Conservation (phyloP, 2,329 filamentous ascomycete genomes). For the Paramyrothecium roridum region DNA sequence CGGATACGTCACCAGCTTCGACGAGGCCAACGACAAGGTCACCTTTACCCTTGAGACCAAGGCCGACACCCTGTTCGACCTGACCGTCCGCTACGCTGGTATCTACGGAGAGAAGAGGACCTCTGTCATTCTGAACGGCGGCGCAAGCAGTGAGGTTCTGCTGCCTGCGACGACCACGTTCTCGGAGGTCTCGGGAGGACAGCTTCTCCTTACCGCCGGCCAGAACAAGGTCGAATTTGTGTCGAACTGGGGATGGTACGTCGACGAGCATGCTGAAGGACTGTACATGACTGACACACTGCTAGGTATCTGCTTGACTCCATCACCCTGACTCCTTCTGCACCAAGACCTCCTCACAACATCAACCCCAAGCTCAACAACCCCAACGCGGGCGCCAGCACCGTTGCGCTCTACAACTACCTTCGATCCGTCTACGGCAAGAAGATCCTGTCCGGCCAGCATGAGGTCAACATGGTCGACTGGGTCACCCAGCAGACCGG, state of each 20-base stretch:
- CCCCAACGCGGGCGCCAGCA: conserved; percentile 28
- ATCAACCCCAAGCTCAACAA: conserved; percentile 34
- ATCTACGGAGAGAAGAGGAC: conserved; percentile 44
- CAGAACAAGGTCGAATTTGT: conserved; percentile 41
- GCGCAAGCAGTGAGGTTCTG: conserved; percentile 35
- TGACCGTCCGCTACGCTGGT: conserved; percentile 39
- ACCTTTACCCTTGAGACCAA: conserved; percentile 36
- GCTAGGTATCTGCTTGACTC: conserved; percentile 40
- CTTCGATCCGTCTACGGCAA: conserved; percentile 41
- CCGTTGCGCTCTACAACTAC: conserved; percentile 36
- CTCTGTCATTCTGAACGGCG: conserved; percentile 38
- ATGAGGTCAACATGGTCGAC: conserved; percentile 38
- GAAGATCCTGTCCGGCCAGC: conserved; percentile 45
- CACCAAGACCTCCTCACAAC: conserved; percentile 32
- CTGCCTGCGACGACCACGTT: conserved; percentile 34
- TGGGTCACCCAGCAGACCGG: conserved; percentile 41
- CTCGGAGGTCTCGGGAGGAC: conserved; percentile 36
- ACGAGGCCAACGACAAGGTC: conserved; percentile 36
- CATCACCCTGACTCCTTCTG: conserved; percentile 33
- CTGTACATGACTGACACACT: not conserved
- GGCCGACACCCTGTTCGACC: conserved; percentile 35
- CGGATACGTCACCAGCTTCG: conserved; percentile 45
- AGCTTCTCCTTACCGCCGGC: conserved; percentile 39
- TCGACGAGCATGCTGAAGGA: not conserved
- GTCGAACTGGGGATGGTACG: conserved; percentile 45